Evolutionary conservation across 371 early-diverging fungal species (phyloP).

Genomic region (Chytridium lagenaria): DNA sequence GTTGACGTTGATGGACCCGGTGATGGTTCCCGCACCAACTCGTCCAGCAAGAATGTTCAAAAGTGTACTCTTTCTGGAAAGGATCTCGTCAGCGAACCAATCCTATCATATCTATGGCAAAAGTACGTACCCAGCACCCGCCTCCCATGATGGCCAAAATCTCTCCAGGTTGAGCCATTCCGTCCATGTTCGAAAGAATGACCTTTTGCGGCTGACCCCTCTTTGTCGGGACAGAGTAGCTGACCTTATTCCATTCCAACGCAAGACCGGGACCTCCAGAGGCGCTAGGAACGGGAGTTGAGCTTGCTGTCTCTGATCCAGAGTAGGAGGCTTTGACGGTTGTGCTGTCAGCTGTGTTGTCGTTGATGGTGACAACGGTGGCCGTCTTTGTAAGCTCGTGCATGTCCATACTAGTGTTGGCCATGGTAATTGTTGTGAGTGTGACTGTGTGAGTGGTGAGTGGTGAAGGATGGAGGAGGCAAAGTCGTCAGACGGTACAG

Average conservation of each 20-base stretch:
- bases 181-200: neutral
- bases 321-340: neutral
- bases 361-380: slow-evolving; percentile 4
- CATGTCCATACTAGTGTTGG: neutral
- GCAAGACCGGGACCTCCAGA: neutral
- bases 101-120: neutral
- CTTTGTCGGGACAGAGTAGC: neutral
- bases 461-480: too few relatives aligned
- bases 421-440: too few relatives aligned
- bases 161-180: slow-evolving; percentile 33
- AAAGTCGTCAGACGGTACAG: too few relatives aligned
- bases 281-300: neutral
- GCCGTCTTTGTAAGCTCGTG: neutral
- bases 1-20: slow-evolving; percentile 14
- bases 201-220: slow-evolving; percentile 1
- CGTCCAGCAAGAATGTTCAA: slow-evolving; percentile 57
- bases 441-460: too few relatives aligned
- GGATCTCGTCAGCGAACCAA: neutral
- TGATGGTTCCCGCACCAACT: neutral
- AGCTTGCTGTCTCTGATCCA: neutral
- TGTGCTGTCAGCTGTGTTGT: neutral
- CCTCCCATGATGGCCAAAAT: slow-evolving; percentile 54
- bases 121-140: slow-evolving; percentile 42
- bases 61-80: slow-evolving; percentile 55
- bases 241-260: slow-evolving; percentile 2